Evolutionary conservation across 495 filamentous ascomycete species (phyloP), one percentile per base, ranked within the genome.

Genomic region (Podospora anserina): DNA sequence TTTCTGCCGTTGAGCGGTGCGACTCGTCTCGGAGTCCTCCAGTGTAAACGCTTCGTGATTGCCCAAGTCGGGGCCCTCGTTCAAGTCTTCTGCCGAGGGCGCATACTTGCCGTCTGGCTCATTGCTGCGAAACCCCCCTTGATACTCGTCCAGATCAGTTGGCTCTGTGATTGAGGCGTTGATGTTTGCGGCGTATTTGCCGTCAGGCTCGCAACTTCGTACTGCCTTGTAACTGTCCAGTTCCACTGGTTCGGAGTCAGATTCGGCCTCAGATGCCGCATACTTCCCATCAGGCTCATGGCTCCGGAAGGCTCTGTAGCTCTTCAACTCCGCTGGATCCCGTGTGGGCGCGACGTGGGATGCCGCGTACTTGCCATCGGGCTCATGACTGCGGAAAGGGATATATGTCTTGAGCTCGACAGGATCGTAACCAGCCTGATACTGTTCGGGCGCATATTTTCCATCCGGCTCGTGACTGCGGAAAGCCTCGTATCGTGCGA

Each of bases 401-500:
- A 66, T 11, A 34, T 76, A 71, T 34, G 61, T 62, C 18, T 30
- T 63, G 0, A 73, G 67, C 53, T 75, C 71, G 1, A 19, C 60
- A 11, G 39, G 55, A 6, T 65, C 67, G 6, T 55, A 23, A 0
- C 66, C 59, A 0, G 63, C 23, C 13, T 67, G 34, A 1, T 34
- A 67, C 11, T 68, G 49, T 58, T 75, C 70, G 20, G 71, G 67
- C 4, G 71, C 69, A 63, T 80, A 75, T 58, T 72, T 75, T 11
- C 72, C 72, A 28, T 75, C 71, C 3, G 76, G 76, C 68, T 82
- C 81, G 61, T 78, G 68, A 58, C 71, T 73, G 16, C 74, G 74
- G 55, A 80, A 76, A 5, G 80, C 70, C 13, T 68, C 68, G 61
- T 82, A 82, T 6, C 67, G 19, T 9, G 66, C 72, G 20, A 80